Evolutionary conservation across 805 yeast species (phyloP).

Genomic region (Suhomyces xylopsoci): DNA sequence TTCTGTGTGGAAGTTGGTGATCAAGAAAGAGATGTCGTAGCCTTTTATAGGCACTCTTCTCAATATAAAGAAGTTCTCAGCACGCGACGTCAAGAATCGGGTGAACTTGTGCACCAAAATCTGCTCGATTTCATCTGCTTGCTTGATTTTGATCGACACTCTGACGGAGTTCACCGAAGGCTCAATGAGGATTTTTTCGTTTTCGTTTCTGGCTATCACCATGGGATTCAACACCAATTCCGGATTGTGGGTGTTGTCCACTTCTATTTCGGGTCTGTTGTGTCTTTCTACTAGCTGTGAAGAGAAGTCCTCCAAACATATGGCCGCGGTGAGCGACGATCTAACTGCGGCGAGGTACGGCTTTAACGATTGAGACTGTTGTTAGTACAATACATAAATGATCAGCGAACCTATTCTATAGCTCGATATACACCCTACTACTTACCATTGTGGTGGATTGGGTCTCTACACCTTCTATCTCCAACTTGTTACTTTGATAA

Average conservation of each 20-base stretch:
- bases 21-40: slow-evolving; percentile 87
- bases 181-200: slow-evolving; percentile 88
- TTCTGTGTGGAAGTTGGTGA: slow-evolving; percentile 93
- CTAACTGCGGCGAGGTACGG: slow-evolving; percentile 95
- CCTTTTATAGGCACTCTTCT: slow-evolving; percentile 90
- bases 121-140: slow-evolving; percentile 95
- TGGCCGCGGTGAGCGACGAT: slow-evolving; percentile 87
- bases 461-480: background rate
- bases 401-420: background rate
- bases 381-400: slow-evolving; percentile 10
- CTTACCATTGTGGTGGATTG: background rate
- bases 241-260: slow-evolving; percentile 62
- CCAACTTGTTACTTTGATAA: background rate
- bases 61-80: slow-evolving; percentile 87
- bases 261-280: slow-evolving; percentile 95
- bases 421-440: background rate
- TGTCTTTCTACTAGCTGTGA: slow-evolving; percentile 96
- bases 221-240: slow-evolving; percentile 87
- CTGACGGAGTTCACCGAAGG: slow-evolving; percentile 91
- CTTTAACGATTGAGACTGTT: slow-evolving; percentile 90
- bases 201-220: slow-evolving; percentile 87
- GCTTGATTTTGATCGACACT: slow-evolving; percentile 88
- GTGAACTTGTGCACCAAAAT: slow-evolving; percentile 94
- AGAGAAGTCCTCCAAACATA: slow-evolving; percentile 88
- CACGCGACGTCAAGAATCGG: slow-evolving; percentile 89